Conservation (phyloP, 768 basidiomycete genomes). For the Phylloporus arenicola region DNA sequence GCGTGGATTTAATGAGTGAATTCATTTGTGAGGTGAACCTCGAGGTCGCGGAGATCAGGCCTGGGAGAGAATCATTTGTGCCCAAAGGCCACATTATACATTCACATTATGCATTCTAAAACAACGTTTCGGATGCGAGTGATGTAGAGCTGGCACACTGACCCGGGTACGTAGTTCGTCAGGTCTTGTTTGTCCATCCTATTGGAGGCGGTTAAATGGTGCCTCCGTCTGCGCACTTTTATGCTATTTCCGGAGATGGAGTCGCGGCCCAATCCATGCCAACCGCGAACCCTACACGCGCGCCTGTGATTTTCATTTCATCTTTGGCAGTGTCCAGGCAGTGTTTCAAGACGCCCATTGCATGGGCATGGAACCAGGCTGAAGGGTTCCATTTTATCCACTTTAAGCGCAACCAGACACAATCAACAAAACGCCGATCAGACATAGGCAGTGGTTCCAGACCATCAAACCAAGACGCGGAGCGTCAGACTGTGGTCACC, state of each 20-base stretch:
- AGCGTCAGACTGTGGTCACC: not conserved
- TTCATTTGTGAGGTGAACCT: not conserved
- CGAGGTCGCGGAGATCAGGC: not conserved
- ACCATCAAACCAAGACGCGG: not conserved
- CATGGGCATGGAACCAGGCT: not conserved
- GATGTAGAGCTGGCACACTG: not conserved
- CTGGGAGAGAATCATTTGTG: not conserved
- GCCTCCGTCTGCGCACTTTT: not conserved
- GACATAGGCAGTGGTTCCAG: not conserved
- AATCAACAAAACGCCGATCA: conserved; percentile 10
- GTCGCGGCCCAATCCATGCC: not conserved
- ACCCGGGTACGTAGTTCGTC: not conserved
- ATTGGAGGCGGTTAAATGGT: not conserved
- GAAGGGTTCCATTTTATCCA: not conserved
- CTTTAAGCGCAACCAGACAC: not conserved
- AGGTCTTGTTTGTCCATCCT: not conserved
- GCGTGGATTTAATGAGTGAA: conserved; percentile 4
- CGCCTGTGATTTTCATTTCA: not conserved
- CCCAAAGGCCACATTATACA: not conserved
- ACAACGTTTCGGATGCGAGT: not conserved
- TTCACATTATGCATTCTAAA: not conserved
- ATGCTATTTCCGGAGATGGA: not conserved
- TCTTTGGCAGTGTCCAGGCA: not conserved
- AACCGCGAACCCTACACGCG: not conserved
- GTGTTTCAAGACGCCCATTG: not conserved